These are phyloP conservation scores for Tricholomella constricta DNA, from an alignment of 768 basidiomycete species.

Conservation along the genomic window DNA sequence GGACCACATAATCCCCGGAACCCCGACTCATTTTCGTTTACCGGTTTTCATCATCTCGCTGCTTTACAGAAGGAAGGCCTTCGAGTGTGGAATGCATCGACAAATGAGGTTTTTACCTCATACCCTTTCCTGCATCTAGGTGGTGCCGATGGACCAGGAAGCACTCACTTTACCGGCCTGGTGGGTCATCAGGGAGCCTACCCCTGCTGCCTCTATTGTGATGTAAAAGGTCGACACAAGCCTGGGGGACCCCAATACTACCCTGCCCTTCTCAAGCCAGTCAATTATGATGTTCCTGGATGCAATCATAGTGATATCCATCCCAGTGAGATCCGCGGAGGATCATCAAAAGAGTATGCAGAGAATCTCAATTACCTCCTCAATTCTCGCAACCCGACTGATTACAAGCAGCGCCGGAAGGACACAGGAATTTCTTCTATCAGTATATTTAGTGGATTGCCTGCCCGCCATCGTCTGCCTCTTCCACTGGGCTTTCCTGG, in stretches of 20 bases:
- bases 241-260: constrained; percentile 31
- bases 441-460: constrained; percentile 32
- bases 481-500: constrained; percentile 31
- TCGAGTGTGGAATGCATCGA: constrained; percentile 20
- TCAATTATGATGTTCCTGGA: constrained; percentile 23
- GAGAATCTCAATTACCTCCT: neutral
- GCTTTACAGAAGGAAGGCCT: constrained; percentile 22
- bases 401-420: constrained; percentile 14
- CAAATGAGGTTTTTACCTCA: constrained; percentile 6
- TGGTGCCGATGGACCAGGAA: constrained; percentile 24
- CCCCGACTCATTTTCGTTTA: constrained; percentile 36
- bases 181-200: constrained; percentile 29
- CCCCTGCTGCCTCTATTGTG: constrained; percentile 37
- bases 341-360: neutral
- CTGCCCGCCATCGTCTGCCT: constrained; percentile 13
- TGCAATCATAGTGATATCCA: constrained; percentile 23
- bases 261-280: constrained; percentile 25
- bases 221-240: constrained; percentile 25
- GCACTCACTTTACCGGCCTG: constrained; percentile 28
- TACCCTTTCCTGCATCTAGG: constrained; percentile 18
- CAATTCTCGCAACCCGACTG: constrained; percentile 12
- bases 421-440: constrained; percentile 36
- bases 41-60: constrained; percentile 24
- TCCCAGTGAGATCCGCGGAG: neutral
- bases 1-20: constrained; percentile 41